Percentiles rank a stretch among this genome's conserved stretches.
Conservation (phyloP, 1,284 basidiomycete genomes). For the Microbotryum intermedium region DNA sequence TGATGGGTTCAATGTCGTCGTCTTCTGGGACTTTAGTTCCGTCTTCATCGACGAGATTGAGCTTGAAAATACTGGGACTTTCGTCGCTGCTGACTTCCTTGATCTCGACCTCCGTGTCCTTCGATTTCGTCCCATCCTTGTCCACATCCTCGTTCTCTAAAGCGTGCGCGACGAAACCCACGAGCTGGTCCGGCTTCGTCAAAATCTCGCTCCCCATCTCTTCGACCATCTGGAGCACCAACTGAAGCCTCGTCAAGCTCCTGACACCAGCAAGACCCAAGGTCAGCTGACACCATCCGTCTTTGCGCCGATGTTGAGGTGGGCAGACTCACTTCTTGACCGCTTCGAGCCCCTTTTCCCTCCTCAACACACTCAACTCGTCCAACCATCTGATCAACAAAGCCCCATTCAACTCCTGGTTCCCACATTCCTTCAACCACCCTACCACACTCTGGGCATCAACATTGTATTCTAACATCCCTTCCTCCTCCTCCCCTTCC, state of each 20-base stretch:
- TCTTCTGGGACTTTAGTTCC: slow-evolving; percentile 39
- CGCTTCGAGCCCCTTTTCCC: slow-evolving; percentile 40
- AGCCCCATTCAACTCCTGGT: slow-evolving; percentile 59
- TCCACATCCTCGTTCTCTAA: slow-evolving; percentile 35
- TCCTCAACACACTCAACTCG: slow-evolving; percentile 49
- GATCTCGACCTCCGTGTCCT: slow-evolving; percentile 14
- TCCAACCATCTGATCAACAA: slow-evolving; percentile 66
- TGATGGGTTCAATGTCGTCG: slow-evolving; percentile 46
- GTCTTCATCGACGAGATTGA: slow-evolving; percentile 17
- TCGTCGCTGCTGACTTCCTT: no score
- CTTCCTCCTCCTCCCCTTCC: slow-evolving; percentile 13
- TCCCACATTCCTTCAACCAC: slow-evolving; percentile 56
- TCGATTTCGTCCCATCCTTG: not conserved
- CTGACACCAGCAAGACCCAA: slow-evolving; percentile 35
- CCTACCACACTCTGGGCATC: slow-evolving; percentile 58
- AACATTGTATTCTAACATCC: slow-evolving; percentile 51
- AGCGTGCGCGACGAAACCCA: slow-evolving; percentile 69
- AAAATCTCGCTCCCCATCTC: slow-evolving; percentile 60
- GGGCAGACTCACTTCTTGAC: slow-evolving; percentile 28
- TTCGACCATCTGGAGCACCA: slow-evolving; percentile 68
- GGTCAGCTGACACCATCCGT: slow-evolving; percentile 30
- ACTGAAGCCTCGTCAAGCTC: slow-evolving; percentile 57
- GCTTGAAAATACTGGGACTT: no score
- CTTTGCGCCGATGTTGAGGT: slow-evolving; percentile 27
- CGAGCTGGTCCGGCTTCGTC: slow-evolving; percentile 58